Evolutionary conservation across 768 basidiomycete genomes (phyloP).

Genomic region (Tulasnella sp.): DNA sequence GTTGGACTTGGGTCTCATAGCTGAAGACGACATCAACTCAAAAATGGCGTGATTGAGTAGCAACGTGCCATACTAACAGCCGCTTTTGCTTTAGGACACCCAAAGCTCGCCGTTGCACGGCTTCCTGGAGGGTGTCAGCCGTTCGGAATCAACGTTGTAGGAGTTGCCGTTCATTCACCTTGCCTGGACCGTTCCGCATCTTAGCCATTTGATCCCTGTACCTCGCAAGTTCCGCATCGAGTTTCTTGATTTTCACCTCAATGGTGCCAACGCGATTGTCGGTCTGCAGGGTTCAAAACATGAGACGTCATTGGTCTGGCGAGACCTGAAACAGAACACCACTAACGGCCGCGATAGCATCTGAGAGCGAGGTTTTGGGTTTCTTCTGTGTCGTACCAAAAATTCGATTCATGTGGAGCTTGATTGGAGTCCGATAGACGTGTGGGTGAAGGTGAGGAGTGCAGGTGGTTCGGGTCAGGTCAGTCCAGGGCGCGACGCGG

Average conservation of each 20-base stretch:
- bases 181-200: slow-evolving; percentile 86
- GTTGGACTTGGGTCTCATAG: slow-evolving; percentile 82
- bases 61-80: slow-evolving; percentile 35
- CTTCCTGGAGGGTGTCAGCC: slow-evolving; percentile 38
- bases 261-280: slow-evolving; percentile 75
- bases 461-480: not conserved
- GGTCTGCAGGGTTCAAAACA: slow-evolving; percentile 41
- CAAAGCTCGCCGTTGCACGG: slow-evolving; percentile 89
- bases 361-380: slow-evolving; percentile 73
- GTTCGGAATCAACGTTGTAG: not conserved
- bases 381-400: slow-evolving; percentile 73
- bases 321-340: not conserved
- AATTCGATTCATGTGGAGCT: slow-evolving; percentile 59
- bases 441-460: slow-evolving; percentile 1
- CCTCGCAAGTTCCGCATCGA: slow-evolving; percentile 80
- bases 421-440: not conserved
- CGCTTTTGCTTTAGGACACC: slow-evolving; percentile 88
- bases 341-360: slow-evolving; percentile 82
- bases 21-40: slow-evolving; percentile 6
- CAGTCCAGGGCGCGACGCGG: slow-evolving; percentile 3
- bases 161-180: slow-evolving; percentile 41
- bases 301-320: not conserved
- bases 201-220: slow-evolving; percentile 97
- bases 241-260: slow-evolving; percentile 93
- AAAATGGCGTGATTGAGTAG: too few relatives aligned